Conservation (phyloP, 805 yeast genomes). For the Saturnispora besseyi region DNA sequence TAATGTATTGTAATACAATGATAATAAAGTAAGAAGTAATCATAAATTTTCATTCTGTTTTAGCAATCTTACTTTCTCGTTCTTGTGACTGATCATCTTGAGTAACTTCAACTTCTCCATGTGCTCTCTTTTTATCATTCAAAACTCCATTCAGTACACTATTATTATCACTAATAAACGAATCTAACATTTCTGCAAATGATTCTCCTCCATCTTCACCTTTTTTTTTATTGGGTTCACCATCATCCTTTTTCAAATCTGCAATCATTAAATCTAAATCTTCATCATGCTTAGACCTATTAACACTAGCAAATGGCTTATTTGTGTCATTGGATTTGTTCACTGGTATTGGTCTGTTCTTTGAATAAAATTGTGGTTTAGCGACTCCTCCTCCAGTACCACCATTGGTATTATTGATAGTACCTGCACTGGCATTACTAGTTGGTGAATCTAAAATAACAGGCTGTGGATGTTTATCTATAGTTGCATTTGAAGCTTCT, state of each 20-base stretch:
- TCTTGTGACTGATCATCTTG: not conserved
- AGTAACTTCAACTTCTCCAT: not conserved
- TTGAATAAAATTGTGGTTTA: constrained; percentile 7
- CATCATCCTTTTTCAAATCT: not conserved
- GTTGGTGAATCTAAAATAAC: not conserved
- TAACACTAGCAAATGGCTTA: constrained; percentile 1
- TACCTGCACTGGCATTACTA: no score
- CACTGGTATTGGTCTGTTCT: constrained; percentile 3
- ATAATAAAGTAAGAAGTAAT: not conserved
- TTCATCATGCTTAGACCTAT: not conserved
- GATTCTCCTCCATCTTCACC: constrained; percentile 1
- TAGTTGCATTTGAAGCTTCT: not conserved
- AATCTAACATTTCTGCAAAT: constrained; percentile 6
- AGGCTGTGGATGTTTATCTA: not conserved
- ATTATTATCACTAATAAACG: constrained; percentile 8
- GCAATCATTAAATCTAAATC: not conserved
- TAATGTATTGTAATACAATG: not conserved
- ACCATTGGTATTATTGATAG: not conserved
- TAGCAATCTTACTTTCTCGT: not conserved
- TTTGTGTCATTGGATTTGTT: not conserved
- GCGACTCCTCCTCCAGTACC: not conserved
- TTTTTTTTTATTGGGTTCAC: not conserved
- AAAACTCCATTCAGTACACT: constrained; percentile 6
- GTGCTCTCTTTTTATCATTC: constrained; percentile 1
- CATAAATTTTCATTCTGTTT: not conserved